phyloP scores from a whole-genome alignment of 2,329 filamentous ascomycete species.

The Didymellaceae sp. region DNA sequence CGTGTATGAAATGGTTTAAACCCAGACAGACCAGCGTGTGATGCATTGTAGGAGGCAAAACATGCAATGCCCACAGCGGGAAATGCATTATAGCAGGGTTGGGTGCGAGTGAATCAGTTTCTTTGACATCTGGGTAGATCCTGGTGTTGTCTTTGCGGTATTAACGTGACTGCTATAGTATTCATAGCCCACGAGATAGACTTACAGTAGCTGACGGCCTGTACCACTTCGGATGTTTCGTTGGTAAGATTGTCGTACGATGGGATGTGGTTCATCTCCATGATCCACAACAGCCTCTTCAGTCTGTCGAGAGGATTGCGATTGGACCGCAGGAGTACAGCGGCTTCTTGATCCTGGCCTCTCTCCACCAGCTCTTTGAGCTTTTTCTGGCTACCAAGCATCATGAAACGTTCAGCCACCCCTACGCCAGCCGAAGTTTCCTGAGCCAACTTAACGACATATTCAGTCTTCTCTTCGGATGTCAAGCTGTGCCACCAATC shows the following conservation, averaged over 20 bases:
- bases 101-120: conserved; percentile 25
- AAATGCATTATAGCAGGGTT: conserved; percentile 39
- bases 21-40: conserved; percentile 37
- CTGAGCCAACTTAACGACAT: conserved; percentile 1
- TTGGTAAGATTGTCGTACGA: conserved; percentile 27
- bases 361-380: conserved; percentile 26
- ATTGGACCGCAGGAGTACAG: conserved; percentile 19
- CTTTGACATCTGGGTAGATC: conserved; percentile 30
- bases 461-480: conserved; percentile 5
- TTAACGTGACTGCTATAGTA: conserved; percentile 5
- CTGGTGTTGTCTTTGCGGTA: conserved; percentile 31
- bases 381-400: conserved; percentile 16
- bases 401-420: conserved; percentile 17
- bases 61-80: conserved; percentile 32
- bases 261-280: conserved; percentile 31
- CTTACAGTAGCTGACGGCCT: conserved; percentile 43
- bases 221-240: conserved; percentile 39
- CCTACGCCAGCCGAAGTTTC: neutral
- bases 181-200: neutral
- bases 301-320: conserved; percentile 26
- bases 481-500: conserved; percentile 12
- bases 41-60: conserved; percentile 38
- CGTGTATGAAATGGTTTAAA: conserved; percentile 34
- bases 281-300: conserved; percentile 21
- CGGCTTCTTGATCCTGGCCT: conserved; percentile 20